Percentiles rank a stretch among this genome's conserved stretches.
Conservation (phyloP, 2,329 filamentous ascomycete species). For the Phyllosticta capitalensis region DNA sequence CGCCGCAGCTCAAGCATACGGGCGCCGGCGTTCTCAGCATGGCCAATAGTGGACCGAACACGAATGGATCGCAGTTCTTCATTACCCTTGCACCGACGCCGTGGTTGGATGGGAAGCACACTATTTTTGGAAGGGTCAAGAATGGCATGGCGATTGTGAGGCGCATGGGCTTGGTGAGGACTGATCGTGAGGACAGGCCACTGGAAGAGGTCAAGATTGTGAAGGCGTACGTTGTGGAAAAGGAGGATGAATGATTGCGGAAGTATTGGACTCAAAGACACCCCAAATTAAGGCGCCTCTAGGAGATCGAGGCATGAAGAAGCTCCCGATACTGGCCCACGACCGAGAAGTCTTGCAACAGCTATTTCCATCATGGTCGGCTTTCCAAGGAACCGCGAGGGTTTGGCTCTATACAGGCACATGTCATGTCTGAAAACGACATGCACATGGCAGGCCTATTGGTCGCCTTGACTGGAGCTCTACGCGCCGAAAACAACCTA, state of each 20-base stretch:
- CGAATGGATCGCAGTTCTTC: constrained; percentile 94
- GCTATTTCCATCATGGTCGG: too few relatives aligned
- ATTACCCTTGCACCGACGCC: constrained; percentile 89
- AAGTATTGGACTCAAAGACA: background rate
- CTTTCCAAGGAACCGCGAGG: too few relatives aligned
- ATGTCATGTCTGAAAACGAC: too few relatives aligned
- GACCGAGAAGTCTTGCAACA: background rate
- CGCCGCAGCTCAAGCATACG: constrained; percentile 70
- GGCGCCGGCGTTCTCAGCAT: constrained; percentile 91
- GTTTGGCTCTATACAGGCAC: too few relatives aligned
- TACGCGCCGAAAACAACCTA: too few relatives aligned
- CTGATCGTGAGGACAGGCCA: constrained; percentile 70
- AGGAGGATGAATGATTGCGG: constrained; percentile 30
- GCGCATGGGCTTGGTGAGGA: constrained; percentile 81
- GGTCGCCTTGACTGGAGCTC: too few relatives aligned
- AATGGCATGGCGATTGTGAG: constrained; percentile 73
- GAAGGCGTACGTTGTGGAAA: constrained; percentile 59
- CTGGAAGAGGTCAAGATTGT: constrained; percentile 74
- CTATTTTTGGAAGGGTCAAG: constrained; percentile 88
- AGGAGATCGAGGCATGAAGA: background rate
- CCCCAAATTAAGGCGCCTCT: background rate
- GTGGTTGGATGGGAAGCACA: constrained; percentile 95
- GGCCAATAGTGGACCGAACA: constrained; percentile 89
- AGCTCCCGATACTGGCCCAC: background rate
- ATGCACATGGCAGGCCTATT: too few relatives aligned